Evolutionary conservation across 768 basidiomycete genomes (phyloP), one percentile per base, ranked within the genome.

Genomic region (Lentinula boryana): DNA sequence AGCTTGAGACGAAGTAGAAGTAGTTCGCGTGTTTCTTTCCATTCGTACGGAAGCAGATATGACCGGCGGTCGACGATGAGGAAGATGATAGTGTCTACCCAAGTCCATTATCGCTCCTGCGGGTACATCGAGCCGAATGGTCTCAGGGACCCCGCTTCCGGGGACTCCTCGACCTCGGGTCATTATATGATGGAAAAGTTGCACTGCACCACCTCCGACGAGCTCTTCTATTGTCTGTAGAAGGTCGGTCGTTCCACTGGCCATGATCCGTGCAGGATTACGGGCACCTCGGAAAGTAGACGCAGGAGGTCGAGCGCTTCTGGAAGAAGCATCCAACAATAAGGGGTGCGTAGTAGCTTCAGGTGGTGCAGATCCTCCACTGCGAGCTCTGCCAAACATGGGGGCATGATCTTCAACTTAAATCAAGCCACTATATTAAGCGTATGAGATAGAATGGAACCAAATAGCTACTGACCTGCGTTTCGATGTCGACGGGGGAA

Each of bases 311-410:
- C 83, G 85, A 62, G 74, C 78, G 5, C 77, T 67, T 15, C 73
- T 70, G 5, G 72, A 67, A 5, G 85, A 79, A 33, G 77, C 80
- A 62, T 95, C 90, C 21, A 91, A 68, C 13, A 96, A 80, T 6
- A 96, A 78, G 5, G 94, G 94, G 68, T 96, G 95, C 0, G 87
- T 85, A 10, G 86, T 88, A 15, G 87, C 78, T 66, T 92, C 90
- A 27, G 84, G 78, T n/a, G 81, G 80, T 23, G 82, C 75, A 9
- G 80, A 69, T 35, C 80, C 72, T 3, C 71, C 70, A 62, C 79
- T 81, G 66, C 89, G 78, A 46, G 81, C 66, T 53, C 88, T 78
- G 36, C 88, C 88, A 64, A 90, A 88, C 35, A 89, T 75, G 41
- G 84, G 82, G 21, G 81, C 62, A 61, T 81, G 82, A 51, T 88